Evolutionary conservation across 441 rosid species (phyloP), one percentile per base, ranked within the genome.

Genomic region (Corymbia citriodora): DNA sequence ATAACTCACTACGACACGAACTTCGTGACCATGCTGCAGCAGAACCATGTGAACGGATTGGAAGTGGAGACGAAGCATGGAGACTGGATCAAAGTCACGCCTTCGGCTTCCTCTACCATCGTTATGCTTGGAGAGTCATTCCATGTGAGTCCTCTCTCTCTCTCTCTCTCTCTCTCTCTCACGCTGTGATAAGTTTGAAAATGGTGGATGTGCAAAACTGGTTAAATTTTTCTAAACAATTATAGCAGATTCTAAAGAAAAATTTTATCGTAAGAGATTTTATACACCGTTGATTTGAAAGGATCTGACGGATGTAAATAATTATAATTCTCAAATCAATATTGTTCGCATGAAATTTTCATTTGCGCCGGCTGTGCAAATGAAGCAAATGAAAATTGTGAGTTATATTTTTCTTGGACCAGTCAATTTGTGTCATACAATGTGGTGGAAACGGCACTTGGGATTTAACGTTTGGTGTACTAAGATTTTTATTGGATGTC

Each of bases 81-180:
- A 14, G 65, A 49, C 21, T 90, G 91, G 88, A 55, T 70, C 11
- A 74, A 50, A 68, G 91, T 70, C n/a, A 3, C 16, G 13, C 89
- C 86, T 45, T 90, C 89, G 16, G 54, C 57, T 68, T 90, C 89
- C 68, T 61, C 89, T 27, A 52, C 79, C 45, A 10, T 90, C 31
- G 91, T 90, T 55, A 70, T 90, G 36, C 74, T 87, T 27, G 91
- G 91, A 36, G 91, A 90, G 29, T 72, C 89, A 70, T 90, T 90
- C 87, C 89, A 33, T 33, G 89, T 90, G 65, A 90, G 49, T 83
- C 40, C 0, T 40, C 29, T 40, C 29, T 61, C 40, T 31, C 29
- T n/a, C 29, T 5, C 55, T 82, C 23, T 21, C 23, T 8, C 15
- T n/a, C 29, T 5, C 55, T 82, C 23, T 21, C 23, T 8, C 15